phyloP scores from a whole-genome alignment of 2,329 filamentous ascomycete genomes.

The Microdochium nivale region DNA sequence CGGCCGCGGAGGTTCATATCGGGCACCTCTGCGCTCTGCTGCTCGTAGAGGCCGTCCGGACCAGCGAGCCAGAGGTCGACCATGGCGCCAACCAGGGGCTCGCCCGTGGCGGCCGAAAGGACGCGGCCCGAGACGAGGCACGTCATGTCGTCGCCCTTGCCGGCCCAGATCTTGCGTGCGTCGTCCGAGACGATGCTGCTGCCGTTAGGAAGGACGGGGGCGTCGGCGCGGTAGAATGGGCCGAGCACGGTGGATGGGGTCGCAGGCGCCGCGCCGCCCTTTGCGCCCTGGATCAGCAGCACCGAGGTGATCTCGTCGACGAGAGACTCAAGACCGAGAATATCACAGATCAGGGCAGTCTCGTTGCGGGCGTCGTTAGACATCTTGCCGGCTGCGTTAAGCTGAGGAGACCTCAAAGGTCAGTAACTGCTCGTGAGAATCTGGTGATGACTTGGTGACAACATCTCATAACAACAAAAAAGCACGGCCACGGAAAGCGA shows the following conservation, averaged over 20 bases:
- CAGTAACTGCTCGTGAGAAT: background rate
- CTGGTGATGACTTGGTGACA: background rate
- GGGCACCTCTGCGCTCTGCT: conserved; percentile 54
- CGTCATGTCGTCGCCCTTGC: conserved; percentile 53
- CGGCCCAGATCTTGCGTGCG: conserved; percentile 28
- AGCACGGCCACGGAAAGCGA: conserved; percentile 3
- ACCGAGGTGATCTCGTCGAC: conserved; percentile 78
- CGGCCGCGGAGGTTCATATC: conserved; percentile 69
- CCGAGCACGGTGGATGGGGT: conserved; percentile 76
- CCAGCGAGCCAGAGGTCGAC: conserved; percentile 77
- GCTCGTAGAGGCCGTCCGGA: conserved; percentile 63
- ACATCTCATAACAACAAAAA: conserved; percentile 7
- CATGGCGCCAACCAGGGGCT: conserved; percentile 55
- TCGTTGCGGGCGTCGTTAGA: conserved; percentile 57
- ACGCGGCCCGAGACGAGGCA: conserved; percentile 47
- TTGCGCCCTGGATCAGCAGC: conserved; percentile 23
- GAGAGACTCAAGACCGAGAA: conserved; percentile 65
- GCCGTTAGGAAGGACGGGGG: conserved; percentile 62
- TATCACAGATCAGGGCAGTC: conserved; percentile 57
- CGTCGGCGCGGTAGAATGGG: conserved; percentile 72
- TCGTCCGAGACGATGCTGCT: conserved; percentile 52
- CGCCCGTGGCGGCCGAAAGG: conserved; percentile 47
- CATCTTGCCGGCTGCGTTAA: conserved; percentile 61
- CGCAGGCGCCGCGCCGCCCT: conserved; percentile 33
- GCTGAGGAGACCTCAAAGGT: conserved; percentile 20